Base-by-base conservation (phyloP, 345 rosid species). In the Laguncularia racemosa region DNA sequence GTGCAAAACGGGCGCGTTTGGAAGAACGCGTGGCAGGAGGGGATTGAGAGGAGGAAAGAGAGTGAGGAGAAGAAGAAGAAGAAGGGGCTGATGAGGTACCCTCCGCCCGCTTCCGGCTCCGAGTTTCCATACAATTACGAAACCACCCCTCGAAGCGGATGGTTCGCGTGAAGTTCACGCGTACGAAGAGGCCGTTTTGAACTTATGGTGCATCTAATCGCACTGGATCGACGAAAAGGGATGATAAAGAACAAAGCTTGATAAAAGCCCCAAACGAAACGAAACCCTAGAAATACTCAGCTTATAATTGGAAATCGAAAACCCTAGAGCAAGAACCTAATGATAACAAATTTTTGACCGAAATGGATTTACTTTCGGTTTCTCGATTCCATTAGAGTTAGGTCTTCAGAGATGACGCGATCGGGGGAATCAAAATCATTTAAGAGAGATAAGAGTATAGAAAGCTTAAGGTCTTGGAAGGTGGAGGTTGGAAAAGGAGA, bases 61-160 rank as follows among this genome's bases (percentile, higher is more conserved):
- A 90, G 86, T 33, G 40, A 33, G 40, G 40, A 33, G 40, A 33
- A 33, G 40, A 33, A 49, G 92, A 78, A 62, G 84, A 70, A 60
- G 95, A 81, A 69, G 95, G 92, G 86, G 96, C 89, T 76, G 96
- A 62, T 84, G 96, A 95, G 93, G 97, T 78, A 79, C 95, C 97
- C 99, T 95, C 97, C 96, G 96, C 99, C 95, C 99, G 89, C 91
- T 95, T 95, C 80, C 99, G 96, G 93, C 99, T 88, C 61, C 99
- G 95, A 84, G 97, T 95, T 95, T 95, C 99, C 99, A 90, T 95
- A 95, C 99, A 95, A 85, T 50, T 85, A 70, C 85, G 56, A 67
- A 68, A 64, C 71, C 71, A 76, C 71, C 79, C 73, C 74, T 72
- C 55, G 44, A 56, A 75, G 59, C 66, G 71, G 63, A 52, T 23